phyloP scores from a whole-genome alignment of 768 basidiomycete genomes.

The Tubosaeta sp. region DNA sequence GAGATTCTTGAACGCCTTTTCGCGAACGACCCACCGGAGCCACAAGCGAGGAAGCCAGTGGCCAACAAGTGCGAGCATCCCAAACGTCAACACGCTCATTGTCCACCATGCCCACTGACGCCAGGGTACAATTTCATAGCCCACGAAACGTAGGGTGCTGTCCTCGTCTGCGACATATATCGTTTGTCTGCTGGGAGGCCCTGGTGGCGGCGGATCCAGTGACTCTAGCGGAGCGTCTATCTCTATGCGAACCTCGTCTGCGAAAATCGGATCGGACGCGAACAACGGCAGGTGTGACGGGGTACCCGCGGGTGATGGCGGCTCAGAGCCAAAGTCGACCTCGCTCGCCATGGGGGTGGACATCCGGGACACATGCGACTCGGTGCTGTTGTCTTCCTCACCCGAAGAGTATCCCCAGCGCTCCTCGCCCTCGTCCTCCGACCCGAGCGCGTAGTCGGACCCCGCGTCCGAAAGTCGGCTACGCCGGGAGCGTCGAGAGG shows the following conservation, averaged over 20 bases:
- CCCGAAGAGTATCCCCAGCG: slow-evolving; percentile 94
- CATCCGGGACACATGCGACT: slow-evolving; percentile 17
- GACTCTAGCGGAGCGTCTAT: slow-evolving; percentile 64
- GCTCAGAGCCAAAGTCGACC: slow-evolving; percentile 68
- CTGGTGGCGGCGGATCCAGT: slow-evolving; percentile 68
- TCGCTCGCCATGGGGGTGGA: slow-evolving; percentile 43
- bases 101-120: slow-evolving; percentile 66
- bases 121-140: slow-evolving; percentile 67
- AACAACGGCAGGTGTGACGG: slow-evolving; percentile 61
- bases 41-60: slow-evolving; percentile 93
- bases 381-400: slow-evolving; percentile 59
- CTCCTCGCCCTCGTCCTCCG: slow-evolving; percentile 59
- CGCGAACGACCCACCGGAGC: slow-evolving; percentile 81
- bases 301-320: slow-evolving; percentile 48
- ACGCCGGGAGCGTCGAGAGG: slow-evolving; percentile 48
- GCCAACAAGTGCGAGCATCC: slow-evolving; percentile 74
- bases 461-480: slow-evolving; percentile 49
- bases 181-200: slow-evolving; percentile 82
- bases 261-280: slow-evolving; percentile 74
- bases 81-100: slow-evolving; percentile 64
- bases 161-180: slow-evolving; percentile 90
- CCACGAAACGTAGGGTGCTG: slow-evolving; percentile 78
- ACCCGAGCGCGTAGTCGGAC: slow-evolving; percentile 55
- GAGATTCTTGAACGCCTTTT: slow-evolving; percentile 76
- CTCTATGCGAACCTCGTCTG: slow-evolving; percentile 78